Evolutionary conservation across 2,329 filamentous ascomycete species (phyloP).

Genomic region (Juglanconis juglandina): DNA sequence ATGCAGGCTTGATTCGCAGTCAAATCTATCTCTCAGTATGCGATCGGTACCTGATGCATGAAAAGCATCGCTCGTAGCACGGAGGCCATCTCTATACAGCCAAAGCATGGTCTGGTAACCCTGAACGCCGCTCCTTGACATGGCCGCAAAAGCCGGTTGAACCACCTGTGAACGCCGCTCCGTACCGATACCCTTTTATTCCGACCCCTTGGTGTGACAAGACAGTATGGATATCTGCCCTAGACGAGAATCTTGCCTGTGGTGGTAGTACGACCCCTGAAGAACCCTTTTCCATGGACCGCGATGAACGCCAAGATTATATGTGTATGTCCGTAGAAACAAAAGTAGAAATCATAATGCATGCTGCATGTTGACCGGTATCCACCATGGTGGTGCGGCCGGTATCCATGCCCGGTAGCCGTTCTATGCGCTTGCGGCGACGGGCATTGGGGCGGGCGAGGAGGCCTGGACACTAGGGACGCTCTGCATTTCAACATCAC

Average conservation of each 20-base stretch:
- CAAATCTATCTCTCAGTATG: not conserved
- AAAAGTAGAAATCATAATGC: not conserved
- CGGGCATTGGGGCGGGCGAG: constrained; percentile 49
- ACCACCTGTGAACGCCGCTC: constrained; percentile 1
- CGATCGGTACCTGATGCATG: not conserved
- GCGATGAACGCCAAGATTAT: not conserved
- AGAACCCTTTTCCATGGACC: not conserved
- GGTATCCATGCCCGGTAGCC: not conserved
- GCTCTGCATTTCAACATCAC: constrained; percentile 53
- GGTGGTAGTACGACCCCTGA: not conserved
- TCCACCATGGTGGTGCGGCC: not conserved
- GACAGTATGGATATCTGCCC: not conserved
- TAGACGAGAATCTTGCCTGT: not conserved
- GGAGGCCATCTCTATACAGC: not conserved
- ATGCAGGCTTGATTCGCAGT: not conserved
- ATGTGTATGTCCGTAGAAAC: not conserved
- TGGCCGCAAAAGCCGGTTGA: not conserved
- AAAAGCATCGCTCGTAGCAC: not conserved
- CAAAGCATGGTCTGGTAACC: not conserved
- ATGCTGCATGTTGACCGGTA: not conserved
- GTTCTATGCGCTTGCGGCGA: constrained; percentile 39
- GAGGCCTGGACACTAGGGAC: constrained; percentile 47
- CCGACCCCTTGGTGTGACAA: not conserved
- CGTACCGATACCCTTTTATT: not conserved
- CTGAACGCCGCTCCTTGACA: not conserved